Evolutionary conservation across 768 basidiomycete genomes (phyloP), one percentile per base, ranked within the genome.

Genomic region (Lactarius hengduanensis): DNA sequence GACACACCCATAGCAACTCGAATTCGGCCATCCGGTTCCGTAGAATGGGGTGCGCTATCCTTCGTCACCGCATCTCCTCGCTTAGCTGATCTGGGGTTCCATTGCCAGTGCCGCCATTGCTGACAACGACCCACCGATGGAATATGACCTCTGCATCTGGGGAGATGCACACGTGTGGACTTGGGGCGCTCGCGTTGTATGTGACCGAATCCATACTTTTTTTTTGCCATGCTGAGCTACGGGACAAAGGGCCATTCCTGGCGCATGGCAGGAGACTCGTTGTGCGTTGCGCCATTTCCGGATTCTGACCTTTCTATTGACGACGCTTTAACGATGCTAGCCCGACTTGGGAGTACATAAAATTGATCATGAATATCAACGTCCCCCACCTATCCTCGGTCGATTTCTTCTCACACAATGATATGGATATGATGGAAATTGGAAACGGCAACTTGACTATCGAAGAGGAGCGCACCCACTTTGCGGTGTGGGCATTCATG

Each of bases 11-110:
- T 59, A 84, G 82, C 73, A 81, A 84, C 69, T 86, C 84, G 4
- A 85, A 85, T 63, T 82, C 82, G n/a, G 83, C 81, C 26, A 79
- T 84, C 64, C 80, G 84, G 26, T 86, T 83, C 73, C 80, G 84
- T 28, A 78, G 79, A 63, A 84, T 86, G 84, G 80, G 79, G 81
- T 83, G 66, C 65, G 82, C 72, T 4, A 5, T 54, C 28, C 30
- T 22, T 50, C 16, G 10, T 55, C 9, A 41, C 34, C 56, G 18
- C 26, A 22, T 40, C 18, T 45, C 13, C 6, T 16, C 34, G 22
- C 15, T 32, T 26, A 10, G 57, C 61, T 54, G 9, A 63, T 36
- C 7, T 32, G 32, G 59, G n/a, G 30, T 40, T 18, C 41, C n/a
- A 28, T 38, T 20, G 57, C 2, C 59, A 83, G 82, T 16, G 80